Evolutionary conservation across 345 rosid genomes (phyloP).

Genomic region (Rhodamnia argentea): DNA sequence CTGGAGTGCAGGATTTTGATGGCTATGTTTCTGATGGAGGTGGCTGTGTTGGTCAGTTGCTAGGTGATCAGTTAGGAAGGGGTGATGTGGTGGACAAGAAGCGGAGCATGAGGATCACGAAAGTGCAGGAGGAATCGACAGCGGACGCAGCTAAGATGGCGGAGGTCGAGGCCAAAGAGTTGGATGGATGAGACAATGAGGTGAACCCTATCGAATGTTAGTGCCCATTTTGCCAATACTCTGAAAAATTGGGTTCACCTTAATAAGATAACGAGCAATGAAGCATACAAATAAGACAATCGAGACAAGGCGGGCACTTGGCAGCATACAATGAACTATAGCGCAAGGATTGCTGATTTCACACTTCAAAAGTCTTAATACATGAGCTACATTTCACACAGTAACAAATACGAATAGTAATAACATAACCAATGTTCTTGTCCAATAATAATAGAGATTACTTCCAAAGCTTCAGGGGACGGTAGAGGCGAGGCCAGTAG

Average conservation of each 20-base stretch:
- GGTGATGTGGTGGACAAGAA: not conserved
- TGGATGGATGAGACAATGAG: not conserved
- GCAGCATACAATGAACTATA: not conserved
- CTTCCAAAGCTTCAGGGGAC: not conserved
- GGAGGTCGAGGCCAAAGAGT: not conserved
- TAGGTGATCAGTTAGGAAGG: not conserved
- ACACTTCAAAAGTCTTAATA: not conserved
- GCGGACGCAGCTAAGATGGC: not conserved
- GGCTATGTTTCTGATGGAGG: too few relatives aligned
- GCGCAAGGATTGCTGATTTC: not conserved
- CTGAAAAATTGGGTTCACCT: not conserved
- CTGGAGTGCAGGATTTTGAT: not conserved
- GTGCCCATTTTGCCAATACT: not conserved
- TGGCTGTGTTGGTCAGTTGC: not conserved
- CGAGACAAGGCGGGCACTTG: not conserved
- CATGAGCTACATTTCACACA: not conserved
- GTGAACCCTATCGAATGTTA: not conserved
- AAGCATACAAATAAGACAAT: not conserved
- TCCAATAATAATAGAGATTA: not conserved
- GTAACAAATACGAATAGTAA: not conserved
- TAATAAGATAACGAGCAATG: not conserved
- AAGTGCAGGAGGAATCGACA: not conserved
- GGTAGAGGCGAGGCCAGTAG: not conserved
- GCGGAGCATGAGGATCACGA: not conserved
- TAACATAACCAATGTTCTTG: not conserved